These are phyloP conservation scores for Gremmenia infestans DNA, from an alignment of 2,329 filamentous ascomycete species.

Conservation along the genomic window DNA sequence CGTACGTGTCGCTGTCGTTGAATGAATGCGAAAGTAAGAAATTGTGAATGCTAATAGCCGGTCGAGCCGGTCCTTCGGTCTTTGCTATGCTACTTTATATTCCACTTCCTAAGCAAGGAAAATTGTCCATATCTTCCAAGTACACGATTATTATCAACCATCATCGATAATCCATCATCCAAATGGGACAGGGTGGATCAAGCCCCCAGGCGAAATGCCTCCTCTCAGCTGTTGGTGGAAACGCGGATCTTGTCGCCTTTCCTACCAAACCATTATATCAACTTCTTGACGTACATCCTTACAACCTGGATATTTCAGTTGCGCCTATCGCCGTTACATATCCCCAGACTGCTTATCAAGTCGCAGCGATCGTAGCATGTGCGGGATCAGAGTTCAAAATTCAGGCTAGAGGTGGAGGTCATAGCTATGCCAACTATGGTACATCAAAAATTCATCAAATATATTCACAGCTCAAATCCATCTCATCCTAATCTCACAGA, in stretches of 20 bases:
- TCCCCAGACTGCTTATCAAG: slow-evolving; percentile 29
- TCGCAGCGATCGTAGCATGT: slow-evolving; percentile 43
- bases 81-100: neutral
- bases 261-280: slow-evolving; percentile 17
- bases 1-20: too few relatives aligned
- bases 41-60: too few relatives aligned
- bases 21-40: too few relatives aligned
- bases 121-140: neutral
- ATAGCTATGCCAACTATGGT: slow-evolving; percentile 46
- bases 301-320: slow-evolving; percentile 19
- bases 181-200: neutral
- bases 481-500: too few relatives aligned
- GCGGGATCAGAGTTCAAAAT: slow-evolving; percentile 40
- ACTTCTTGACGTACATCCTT: slow-evolving; percentile 17
- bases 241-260: slow-evolving; percentile 16
- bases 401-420: slow-evolving; percentile 47
- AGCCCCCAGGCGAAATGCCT: slow-evolving; percentile 1
- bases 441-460: neutral
- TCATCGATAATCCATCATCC: neutral
- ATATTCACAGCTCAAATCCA: neutral
- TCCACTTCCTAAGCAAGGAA: neutral
- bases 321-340: slow-evolving; percentile 21
- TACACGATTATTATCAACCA: neutral
- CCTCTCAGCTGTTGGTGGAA: slow-evolving; percentile 10
- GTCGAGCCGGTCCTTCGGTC: too few relatives aligned